These are phyloP conservation scores for Didymella lethalis DNA, from an alignment of 2,329 filamentous ascomycete genomes.

Conservation along the genomic window DNA sequence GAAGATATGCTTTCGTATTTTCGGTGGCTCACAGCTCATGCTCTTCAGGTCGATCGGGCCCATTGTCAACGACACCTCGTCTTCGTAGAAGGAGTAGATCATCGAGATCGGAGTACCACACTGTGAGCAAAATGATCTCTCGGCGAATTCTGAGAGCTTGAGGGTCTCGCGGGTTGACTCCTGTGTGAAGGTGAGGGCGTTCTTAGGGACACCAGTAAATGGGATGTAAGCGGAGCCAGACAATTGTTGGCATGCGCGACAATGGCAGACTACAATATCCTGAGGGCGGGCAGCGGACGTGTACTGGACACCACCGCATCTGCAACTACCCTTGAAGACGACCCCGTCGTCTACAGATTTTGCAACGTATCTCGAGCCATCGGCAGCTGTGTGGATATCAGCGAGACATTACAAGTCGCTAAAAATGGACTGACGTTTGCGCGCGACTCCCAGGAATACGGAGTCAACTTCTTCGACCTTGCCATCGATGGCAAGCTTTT, in stretches of 20 bases:
- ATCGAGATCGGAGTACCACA: slow-evolving; percentile 60
- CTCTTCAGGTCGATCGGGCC: slow-evolving; percentile 55
- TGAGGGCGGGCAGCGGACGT: slow-evolving; percentile 48
- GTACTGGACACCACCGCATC: slow-evolving; percentile 56
- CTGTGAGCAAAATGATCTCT: slow-evolving; percentile 55
- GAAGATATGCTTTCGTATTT: slow-evolving; percentile 55
- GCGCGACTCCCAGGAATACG: slow-evolving; percentile 50
- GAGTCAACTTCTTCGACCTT: slow-evolving; percentile 51
- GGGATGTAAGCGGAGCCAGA: slow-evolving; percentile 57
- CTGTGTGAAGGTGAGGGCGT: slow-evolving; percentile 47
- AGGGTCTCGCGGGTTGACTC: slow-evolving; percentile 43
- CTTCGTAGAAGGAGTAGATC: slow-evolving; percentile 47
- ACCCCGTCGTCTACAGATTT: slow-evolving; percentile 21
- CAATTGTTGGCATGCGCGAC: slow-evolving; percentile 58
- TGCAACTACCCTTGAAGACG: slow-evolving; percentile 54
- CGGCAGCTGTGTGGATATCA: slow-evolving; percentile 28
- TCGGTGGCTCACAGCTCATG: slow-evolving; percentile 42
- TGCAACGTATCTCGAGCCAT: slow-evolving; percentile 35
- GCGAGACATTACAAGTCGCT: no score
- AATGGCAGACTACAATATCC: slow-evolving; percentile 56
- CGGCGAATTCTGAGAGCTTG: slow-evolving; percentile 52
- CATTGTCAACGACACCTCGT: slow-evolving; percentile 48
- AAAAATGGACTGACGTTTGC: slow-evolving; percentile 36
- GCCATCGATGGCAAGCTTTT: slow-evolving; percentile 47
- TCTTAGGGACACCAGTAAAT: slow-evolving; percentile 51